Conservation (phyloP, 2,329 filamentous ascomycete genomes). For the Aspergillus sp. region DNA sequence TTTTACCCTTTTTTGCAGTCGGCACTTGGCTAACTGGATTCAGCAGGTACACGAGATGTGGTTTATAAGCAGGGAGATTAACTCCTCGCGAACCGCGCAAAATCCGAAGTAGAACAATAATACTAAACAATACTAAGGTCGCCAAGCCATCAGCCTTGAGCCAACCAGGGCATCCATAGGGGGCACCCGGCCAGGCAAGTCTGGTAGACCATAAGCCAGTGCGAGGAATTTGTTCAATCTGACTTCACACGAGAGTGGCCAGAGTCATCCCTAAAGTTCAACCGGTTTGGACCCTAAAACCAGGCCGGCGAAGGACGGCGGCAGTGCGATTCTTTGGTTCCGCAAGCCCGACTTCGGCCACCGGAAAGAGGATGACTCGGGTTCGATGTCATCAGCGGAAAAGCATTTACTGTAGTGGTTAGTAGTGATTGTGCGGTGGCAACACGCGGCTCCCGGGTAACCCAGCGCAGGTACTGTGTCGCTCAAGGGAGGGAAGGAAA, state of each 20-base stretch:
- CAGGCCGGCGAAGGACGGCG: neutral
- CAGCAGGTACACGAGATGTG: neutral
- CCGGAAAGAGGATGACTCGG: constrained; percentile 12
- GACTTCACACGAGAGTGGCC: neutral
- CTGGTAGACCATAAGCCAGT: neutral
- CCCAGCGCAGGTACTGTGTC: neutral
- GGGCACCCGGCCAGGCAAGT: neutral
- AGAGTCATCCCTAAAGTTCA: neutral
- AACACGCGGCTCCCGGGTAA: neutral
- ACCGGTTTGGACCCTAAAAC: neutral
- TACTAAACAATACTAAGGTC: neutral
- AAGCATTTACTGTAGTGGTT: neutral
- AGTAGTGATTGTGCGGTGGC: constrained; percentile 2
- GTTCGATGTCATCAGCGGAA: constrained; percentile 15
- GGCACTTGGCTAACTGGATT: neutral
- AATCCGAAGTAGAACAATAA: constrained; percentile 1
- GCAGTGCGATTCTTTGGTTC: neutral
- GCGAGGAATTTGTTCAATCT: neutral
- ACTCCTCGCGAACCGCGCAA: constrained; percentile 20
- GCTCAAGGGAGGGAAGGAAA: neutral
- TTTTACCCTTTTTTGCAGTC: neutral
- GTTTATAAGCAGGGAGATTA: constrained; percentile 7
- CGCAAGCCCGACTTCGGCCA: constrained; percentile 20
- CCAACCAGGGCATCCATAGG: constrained; percentile 1
- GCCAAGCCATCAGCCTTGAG: neutral